These are phyloP conservation scores for Globisporangium heterothallicum DNA, from an alignment of 352 stramenopile species.

Conservation along the genomic window DNA sequence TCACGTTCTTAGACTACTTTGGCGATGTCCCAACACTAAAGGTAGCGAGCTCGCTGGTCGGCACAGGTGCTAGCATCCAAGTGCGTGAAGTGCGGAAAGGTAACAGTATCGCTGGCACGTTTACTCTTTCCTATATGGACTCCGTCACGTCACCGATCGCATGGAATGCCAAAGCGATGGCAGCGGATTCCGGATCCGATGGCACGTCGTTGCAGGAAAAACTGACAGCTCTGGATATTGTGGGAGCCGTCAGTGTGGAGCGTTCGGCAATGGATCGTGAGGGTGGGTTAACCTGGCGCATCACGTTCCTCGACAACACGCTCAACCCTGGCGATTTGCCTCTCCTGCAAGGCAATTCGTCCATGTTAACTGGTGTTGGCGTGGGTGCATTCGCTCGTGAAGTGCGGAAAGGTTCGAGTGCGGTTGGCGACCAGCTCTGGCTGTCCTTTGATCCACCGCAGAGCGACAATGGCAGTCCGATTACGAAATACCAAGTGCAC, in stretches of 20 bases:
- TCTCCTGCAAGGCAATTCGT: conserved; percentile 30
- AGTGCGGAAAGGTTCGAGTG: conserved; percentile 61
- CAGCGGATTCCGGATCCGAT: conserved; percentile 29
- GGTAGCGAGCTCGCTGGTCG: conserved; percentile 57
- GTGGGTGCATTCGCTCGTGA: conserved; percentile 42
- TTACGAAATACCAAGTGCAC: conserved; percentile 55
- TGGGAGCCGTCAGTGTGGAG: conserved; percentile 41
- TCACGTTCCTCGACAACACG: conserved; percentile 73
- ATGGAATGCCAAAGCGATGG: conserved; percentile 40
- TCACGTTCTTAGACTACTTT: conserved; percentile 71
- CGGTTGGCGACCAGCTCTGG: conserved; percentile 67
- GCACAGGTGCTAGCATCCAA: conserved; percentile 48
- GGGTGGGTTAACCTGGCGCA: conserved; percentile 54
- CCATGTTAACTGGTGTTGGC: conserved; percentile 30
- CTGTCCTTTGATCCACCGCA: conserved; percentile 63
- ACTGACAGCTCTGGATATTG: conserved; percentile 44
- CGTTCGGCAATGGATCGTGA: conserved; percentile 40
- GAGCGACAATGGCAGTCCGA: conserved; percentile 59
- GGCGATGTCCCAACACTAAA: conserved; percentile 54
- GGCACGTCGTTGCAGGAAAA: conserved; percentile 72
- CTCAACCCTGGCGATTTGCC: conserved; percentile 61
- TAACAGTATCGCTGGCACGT: conserved; percentile 57
- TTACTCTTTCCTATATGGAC: conserved; percentile 48
- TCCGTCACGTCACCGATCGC: conserved; percentile 34
- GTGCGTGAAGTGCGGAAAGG: conserved; percentile 66